Evolutionary conservation across 2,329 filamentous ascomycete species (phyloP), one percentile per base, ranked within the genome.

Genomic region (Colletotrichum incanum): DNA sequence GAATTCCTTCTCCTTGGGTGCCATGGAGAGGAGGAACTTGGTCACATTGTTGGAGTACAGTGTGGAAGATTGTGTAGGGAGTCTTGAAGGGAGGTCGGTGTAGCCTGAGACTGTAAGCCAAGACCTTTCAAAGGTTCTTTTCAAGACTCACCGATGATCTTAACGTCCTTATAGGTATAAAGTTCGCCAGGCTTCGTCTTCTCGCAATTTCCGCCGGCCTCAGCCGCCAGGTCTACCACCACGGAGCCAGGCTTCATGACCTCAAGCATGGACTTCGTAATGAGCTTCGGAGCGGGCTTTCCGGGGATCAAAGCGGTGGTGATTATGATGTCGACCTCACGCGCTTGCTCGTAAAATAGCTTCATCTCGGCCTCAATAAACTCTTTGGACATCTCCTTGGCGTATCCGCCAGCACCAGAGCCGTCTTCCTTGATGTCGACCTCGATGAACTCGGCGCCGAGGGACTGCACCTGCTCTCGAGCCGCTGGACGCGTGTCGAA

Each of bases 281-380:
- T 95, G 39, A 98, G 86, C 77, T 93, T 96, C 0, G 95, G 95
- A 0, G 94, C 94, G 37, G 93, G 93, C 76, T 89, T 93, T 68
- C 94, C 95, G 0, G 95, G 95, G 72, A 98, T 97, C 76, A 97
- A 82, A n/a, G 95, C 95, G 1, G 95, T 98, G 1, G 94, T 97
- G 79, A 98, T 93, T 73, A 98, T 93, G 74, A 98, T 97, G 81
- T 98, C 94, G 63, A 97, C 94, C 49, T 98, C 95, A 71, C 90
- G 89, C 73, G 93, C 93, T 80, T 97, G 95, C 76, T 96, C 93
- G 79, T 93, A 91, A 83, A 98, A 98, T 0, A 98, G 87, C 80
- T 94, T 95, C 94, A 97, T 97, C 81, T 98, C 94, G 7, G 94
- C 94, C 73, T 94, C 94, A 80, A 96, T 94, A 78, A 97, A 98